Evolutionary conservation across 495 filamentous ascomycete species (phyloP), one percentile per base, ranked within the genome.

Genomic region (Trichoderma reesei): DNA sequence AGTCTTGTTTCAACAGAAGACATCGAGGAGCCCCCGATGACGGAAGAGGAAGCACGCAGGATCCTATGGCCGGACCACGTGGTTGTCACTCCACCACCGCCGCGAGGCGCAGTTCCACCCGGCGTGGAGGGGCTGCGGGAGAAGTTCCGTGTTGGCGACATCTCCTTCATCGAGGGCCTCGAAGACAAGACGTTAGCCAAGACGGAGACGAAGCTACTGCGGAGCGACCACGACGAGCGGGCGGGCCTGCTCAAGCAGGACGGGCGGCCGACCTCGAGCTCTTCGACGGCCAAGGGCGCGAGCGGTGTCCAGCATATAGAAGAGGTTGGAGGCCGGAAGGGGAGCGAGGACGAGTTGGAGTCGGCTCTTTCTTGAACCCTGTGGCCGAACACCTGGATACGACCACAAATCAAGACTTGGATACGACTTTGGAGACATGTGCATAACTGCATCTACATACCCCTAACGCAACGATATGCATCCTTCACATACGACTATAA

Each of bases 11-110:
- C 51, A 31, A 26, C 60, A 14, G 61, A 62, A 1, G 56, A 41
- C 37, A 31, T 54, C 11, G n/a, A 63, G 13, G 60, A 63, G 16
- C n/a, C 60, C 2, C 65, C 65, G 13, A 65, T 68, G 61, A 68
- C 64, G n/a, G 62, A 64, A 34, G 63, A 68, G n/a, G 67, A 68
- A 46, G 67, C 67, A n/a, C 62, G 59, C 7, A 41, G 62, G 6
- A 68, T 68, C 42, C n/a, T 66, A 7, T 68, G 67, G 64, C 62
- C 64, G n/a, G 56, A 62, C 44, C 62, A 51, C 33, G 10, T 20
- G 18, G 20, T 31, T 2, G 44, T 38, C 34, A n/a, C 31, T 41
- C 14, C 41, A 34, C 31, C n/a, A 3, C 41, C 39, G 7, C 8
- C 10, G 56, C 39, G 62, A n/a, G 33, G 39, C 11, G 26, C 41